Percentiles rank a stretch among this genome's conserved stretches.
Conservation (phyloP, 352 stramenopile species). For the Discostella stelligera region DNA sequence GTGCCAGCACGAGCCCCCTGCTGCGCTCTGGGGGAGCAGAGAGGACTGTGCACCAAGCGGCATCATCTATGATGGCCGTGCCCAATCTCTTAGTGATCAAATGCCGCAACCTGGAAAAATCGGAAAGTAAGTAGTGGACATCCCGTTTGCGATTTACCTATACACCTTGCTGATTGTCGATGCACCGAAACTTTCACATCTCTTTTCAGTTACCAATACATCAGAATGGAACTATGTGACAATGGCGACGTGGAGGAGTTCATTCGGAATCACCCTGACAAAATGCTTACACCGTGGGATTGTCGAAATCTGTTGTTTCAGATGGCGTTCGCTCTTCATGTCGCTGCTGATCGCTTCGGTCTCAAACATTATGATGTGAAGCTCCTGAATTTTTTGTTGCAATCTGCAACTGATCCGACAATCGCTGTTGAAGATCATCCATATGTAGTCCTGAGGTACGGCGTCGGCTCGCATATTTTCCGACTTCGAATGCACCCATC, state of each 20-base stretch:
- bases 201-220: conserved; percentile 88
- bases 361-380: conserved; percentile 99
- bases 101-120: conserved; percentile 43
- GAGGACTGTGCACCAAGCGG: conserved; percentile 81
- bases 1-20: conserved; percentile 62
- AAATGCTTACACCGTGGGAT: conserved; percentile 77
- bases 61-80: conserved; percentile 37
- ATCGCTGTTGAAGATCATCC: conserved; percentile 37
- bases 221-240: conserved; percentile 97
- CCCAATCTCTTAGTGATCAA: conserved; percentile 9
- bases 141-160: background rate
- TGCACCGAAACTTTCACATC: conserved; percentile 18
- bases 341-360: conserved; percentile 86
- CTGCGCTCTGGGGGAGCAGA: conserved; percentile 72
- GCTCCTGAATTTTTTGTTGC: conserved; percentile 97
- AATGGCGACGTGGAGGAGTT: conserved; percentile 95
- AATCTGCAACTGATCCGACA: conserved; percentile 56
- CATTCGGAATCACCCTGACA: conserved; percentile 81
- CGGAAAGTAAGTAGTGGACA: conserved; percentile 51
- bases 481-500: conserved; percentile 60
- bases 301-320: conserved; percentile 92
- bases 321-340: conserved; percentile 95
- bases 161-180: background rate
- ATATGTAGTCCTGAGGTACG: conserved; percentile 73
- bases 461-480: conserved; percentile 74